These are phyloP conservation scores for Rubus idaeus DNA, from an alignment of 306 rosid species.

Conservation along the genomic window DNA sequence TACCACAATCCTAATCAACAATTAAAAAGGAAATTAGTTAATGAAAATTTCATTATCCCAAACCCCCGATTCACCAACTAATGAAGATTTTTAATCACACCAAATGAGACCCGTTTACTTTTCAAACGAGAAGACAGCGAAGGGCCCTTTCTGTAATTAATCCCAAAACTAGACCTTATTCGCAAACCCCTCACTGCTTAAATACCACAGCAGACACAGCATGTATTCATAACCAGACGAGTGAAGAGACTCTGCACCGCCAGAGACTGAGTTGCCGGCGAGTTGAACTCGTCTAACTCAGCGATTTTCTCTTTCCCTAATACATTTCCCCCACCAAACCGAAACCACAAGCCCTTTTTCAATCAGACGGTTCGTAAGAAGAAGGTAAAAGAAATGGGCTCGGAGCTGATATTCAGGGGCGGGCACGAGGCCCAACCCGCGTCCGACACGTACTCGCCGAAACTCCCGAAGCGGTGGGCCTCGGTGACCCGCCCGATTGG, in stretches of 20 bases:
- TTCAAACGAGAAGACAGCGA: neutral
- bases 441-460: slow-evolving; percentile 65
- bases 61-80: neutral
- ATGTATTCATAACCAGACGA: neutral
- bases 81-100: neutral
- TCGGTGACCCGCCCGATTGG: slow-evolving; percentile 65
- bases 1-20: neutral
- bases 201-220: slow-evolving; percentile 14
- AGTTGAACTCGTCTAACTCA: slow-evolving; percentile 21
- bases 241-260: neutral
- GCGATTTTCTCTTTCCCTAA: neutral
- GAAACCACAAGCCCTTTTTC: neutral
- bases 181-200: slow-evolving; percentile 3
- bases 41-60: neutral
- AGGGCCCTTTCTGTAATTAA: slow-evolving; percentile 38
- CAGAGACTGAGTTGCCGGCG: slow-evolving; percentile 34
- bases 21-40: neutral
- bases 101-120: slow-evolving; percentile 28
- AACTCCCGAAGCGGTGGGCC: slow-evolving; percentile 72
- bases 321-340: neutral
- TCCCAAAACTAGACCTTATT: neutral
- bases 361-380: slow-evolving; percentile 18
- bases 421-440: slow-evolving; percentile 64
- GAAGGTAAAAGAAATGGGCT: slow-evolving; percentile 24
- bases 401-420: slow-evolving; percentile 74